phyloP scores from a whole-genome alignment of 2,329 filamentous ascomycete species.

The Chaetothyriales sp. region DNA sequence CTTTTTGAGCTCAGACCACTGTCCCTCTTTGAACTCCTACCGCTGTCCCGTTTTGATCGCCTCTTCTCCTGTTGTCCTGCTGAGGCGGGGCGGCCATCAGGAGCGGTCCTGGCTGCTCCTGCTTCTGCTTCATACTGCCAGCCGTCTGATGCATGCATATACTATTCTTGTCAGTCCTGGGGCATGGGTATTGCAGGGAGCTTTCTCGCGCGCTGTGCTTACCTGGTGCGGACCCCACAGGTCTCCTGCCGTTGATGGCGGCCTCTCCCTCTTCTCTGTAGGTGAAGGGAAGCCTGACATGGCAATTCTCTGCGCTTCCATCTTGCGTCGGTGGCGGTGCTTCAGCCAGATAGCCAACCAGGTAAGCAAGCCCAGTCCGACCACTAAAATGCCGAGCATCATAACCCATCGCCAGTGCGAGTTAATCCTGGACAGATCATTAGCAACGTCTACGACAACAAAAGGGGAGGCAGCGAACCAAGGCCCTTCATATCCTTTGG shows the following conservation, averaged over 20 bases:
- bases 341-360: conserved; percentile 55
- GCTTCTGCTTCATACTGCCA: conserved; percentile 10
- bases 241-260: conserved; percentile 15
- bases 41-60: neutral
- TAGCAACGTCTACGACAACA: neutral
- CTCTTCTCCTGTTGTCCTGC: neutral
- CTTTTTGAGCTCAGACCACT: no score
- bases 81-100: neutral
- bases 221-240: conserved; percentile 24
- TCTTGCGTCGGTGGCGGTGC: conserved; percentile 54
- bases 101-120: neutral
- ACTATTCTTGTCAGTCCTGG: conserved; percentile 5
- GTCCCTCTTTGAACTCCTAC: neutral
- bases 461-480: conserved; percentile 16
- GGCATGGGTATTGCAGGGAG: no score
- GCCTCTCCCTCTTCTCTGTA: conserved; percentile 21
- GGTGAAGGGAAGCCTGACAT: conserved; percentile 13
- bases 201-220: neutral
- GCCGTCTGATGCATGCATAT: conserved; percentile 15
- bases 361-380: conserved; percentile 54
- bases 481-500: conserved; percentile 1
- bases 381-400: conserved; percentile 59
- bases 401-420: conserved; percentile 67
- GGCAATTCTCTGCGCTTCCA: conserved; percentile 36
- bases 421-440: conserved; percentile 39